Percentiles rank a stretch among this genome's conserved stretches.
These are phyloP conservation scores for Simmondsia chinensis DNA, from an alignment of 148 eudicot genomes.

Conservation along the genomic window DNA sequence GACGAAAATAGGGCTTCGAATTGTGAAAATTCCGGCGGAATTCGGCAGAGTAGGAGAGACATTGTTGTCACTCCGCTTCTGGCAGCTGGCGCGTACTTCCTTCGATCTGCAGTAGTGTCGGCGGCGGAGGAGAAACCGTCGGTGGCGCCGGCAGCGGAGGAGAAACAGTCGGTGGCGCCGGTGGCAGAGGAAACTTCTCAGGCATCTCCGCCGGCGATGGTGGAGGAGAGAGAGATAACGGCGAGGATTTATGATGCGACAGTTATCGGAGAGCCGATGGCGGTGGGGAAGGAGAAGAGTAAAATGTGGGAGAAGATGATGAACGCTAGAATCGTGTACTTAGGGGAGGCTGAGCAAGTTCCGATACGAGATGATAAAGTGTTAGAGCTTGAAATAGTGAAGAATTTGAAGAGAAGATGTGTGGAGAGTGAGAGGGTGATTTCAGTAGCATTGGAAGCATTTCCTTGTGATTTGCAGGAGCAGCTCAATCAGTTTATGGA, in stretches of 20 bases:
- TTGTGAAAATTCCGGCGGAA: conserved; percentile 10
- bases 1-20: conserved; percentile 7
- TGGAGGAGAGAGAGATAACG: conserved; percentile 27
- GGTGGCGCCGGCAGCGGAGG: conserved; percentile 1
- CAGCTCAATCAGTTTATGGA: conserved; percentile 56
- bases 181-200: conserved; percentile 3
- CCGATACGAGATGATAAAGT: conserved; percentile 70
- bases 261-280: conserved; percentile 89
- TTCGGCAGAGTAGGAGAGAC: conserved; percentile 34
- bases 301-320: conserved; percentile 89
- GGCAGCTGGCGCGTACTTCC: conserved; percentile 44
- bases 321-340: conserved; percentile 76
- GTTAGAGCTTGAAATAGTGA: conserved; percentile 79
- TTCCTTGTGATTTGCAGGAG: conserved; percentile 69
- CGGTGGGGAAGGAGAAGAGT: conserved; percentile 83
- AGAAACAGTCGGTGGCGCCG: conserved; percentile 5
- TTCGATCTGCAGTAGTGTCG: conserved; percentile 40
- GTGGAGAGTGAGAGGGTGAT: conserved; percentile 39
- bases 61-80: conserved; percentile 46
- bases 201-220: not conserved
- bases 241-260: conserved; percentile 93
- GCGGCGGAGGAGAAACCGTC: conserved; percentile 37
- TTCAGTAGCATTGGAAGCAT: conserved; percentile 76
- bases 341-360: conserved; percentile 95
- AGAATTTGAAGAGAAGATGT: conserved; percentile 58